Evolutionary conservation across 2,329 filamentous ascomycete genomes (phyloP), one percentile per base, ranked within the genome.

Genomic region (Rhynchosporium secalis): DNA sequence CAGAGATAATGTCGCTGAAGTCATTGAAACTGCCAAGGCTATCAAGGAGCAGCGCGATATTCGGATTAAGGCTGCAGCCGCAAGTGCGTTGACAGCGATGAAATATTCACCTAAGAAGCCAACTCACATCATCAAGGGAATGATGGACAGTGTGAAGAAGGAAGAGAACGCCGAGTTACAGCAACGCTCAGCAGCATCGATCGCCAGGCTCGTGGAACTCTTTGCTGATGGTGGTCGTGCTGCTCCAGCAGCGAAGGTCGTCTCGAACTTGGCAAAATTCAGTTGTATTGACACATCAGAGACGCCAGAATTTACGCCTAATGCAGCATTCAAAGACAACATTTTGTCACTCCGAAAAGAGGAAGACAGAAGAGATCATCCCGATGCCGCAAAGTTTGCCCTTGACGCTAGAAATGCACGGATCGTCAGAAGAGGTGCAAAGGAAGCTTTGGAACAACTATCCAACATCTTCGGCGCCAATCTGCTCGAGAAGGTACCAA

Each of bases 91-190:
- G 61, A 90, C 99, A 55, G 89, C 92, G n/a, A 87, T 98, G 78
- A 86, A 87, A 62, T 83, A 90, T 36, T 83, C 97, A 9, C 94
- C 96, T 0, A 98, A 96, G 83, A 98, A 96, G 74, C 92, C 94
- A 9, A 92, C 91, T 65, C 85, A 88, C 20, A 86, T 96, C 12
- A 99, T 99, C 78, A 97, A 96, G 77, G 91, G 88, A 2, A 90
- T 99, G 76, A 99, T 99, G 95, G 95, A 99, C 75, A 98, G 94
- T 72, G 85, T 99, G 72, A 99, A 98, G 77, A 88, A 87, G 43
- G 96, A 99, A 74, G 95, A 97, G 71, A 98, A 96, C 71, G 77
- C 89, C 33, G 91, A 95, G 68, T 81, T 99, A 1, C 95, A 99
- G 75, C 86, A 85, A 69, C 89, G 94, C 29, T 96, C 94, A 33